These are phyloP conservation scores for Coniferiporia weirii DNA, from an alignment of 1,284 basidiomycete genomes.

Conservation along the genomic window DNA sequence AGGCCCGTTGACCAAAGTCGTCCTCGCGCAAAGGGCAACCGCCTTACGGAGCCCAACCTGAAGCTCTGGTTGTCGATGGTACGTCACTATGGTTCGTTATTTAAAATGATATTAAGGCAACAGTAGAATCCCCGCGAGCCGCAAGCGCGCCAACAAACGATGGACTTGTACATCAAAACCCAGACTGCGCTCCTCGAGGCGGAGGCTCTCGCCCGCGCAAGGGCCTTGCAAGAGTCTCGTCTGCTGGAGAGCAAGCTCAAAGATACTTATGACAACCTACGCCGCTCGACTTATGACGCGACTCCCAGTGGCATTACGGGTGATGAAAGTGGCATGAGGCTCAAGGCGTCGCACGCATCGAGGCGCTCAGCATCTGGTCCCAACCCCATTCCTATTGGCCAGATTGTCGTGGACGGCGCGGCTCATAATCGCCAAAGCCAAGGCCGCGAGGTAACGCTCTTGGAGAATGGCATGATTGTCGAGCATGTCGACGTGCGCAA, in stretches of 20 bases:
- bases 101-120: not conserved
- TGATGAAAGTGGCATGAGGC: conserved; percentile 7
- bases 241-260: conserved; percentile 69
- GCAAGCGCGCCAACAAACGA: conserved; percentile 65
- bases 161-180: conserved; percentile 64
- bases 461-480: conserved; percentile 83
- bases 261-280: conserved; percentile 70
- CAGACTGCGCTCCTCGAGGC: conserved; percentile 70
- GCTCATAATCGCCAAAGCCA: conserved; percentile 13
- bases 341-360: conserved; percentile 39
- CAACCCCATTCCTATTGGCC: conserved; percentile 34
- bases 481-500: conserved; percentile 79
- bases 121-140: conserved; percentile 75
- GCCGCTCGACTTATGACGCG: conserved; percentile 69
- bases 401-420: conserved; percentile 11
- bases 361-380: conserved; percentile 37
- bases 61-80: conserved; percentile 87
- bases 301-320: conserved; percentile 32
- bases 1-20: conserved; percentile 44
- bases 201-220: conserved; percentile 67
- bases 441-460: conserved; percentile 66
- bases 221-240: conserved; percentile 71
- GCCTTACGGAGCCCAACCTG: conserved; percentile 74
- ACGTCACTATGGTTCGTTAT: conserved; percentile 29
- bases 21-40: conserved; percentile 61